These are phyloP conservation scores for Scenedesmus sp. DNA, from an alignment of 163 green algal species.

Conservation along the genomic window DNA sequence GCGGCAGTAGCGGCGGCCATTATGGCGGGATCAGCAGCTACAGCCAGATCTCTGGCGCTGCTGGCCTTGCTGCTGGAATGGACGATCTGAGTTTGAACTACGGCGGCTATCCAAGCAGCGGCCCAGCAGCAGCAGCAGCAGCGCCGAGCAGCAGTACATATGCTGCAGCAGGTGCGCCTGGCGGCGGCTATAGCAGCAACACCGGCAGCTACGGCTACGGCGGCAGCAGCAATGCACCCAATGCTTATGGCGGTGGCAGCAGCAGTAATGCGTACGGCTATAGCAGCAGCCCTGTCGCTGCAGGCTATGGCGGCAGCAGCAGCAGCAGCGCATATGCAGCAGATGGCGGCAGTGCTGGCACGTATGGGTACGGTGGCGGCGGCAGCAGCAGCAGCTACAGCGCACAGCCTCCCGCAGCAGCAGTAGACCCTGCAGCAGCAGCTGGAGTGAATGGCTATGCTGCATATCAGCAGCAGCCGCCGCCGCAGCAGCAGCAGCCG, in stretches of 20 bases:
- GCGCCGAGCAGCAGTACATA: background rate
- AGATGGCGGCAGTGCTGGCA: conserved; percentile 1
- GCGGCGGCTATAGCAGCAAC: background rate
- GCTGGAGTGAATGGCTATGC: conserved; percentile 39
- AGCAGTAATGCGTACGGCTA: conserved; percentile 4
- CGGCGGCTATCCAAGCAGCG: conserved; percentile 30
- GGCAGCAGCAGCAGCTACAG: conserved; percentile 20
- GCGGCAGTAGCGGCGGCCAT: background rate
- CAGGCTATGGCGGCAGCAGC: conserved; percentile 14
- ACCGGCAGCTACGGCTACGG: conserved; percentile 1
- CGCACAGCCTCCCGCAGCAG: background rate
- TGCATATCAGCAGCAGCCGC: conserved; percentile 25
- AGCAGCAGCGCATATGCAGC: background rate
- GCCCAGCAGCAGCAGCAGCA: conserved; percentile 17
- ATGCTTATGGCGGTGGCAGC: background rate
- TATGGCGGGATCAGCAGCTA: conserved; percentile 41
- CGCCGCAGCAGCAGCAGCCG: conserved; percentile 29
- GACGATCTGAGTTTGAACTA: conserved; percentile 58
- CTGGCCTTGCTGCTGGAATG: conserved; percentile 38
- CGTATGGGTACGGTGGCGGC: background rate
- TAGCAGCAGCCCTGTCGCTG: background rate
- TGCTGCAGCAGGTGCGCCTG: background rate
- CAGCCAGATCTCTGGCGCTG: conserved; percentile 46
- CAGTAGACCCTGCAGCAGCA: conserved; percentile 15
- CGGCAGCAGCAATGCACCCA: background rate